Conservation (phyloP, 2,329 filamentous ascomycete species). For the Beauveria varroae region DNA sequence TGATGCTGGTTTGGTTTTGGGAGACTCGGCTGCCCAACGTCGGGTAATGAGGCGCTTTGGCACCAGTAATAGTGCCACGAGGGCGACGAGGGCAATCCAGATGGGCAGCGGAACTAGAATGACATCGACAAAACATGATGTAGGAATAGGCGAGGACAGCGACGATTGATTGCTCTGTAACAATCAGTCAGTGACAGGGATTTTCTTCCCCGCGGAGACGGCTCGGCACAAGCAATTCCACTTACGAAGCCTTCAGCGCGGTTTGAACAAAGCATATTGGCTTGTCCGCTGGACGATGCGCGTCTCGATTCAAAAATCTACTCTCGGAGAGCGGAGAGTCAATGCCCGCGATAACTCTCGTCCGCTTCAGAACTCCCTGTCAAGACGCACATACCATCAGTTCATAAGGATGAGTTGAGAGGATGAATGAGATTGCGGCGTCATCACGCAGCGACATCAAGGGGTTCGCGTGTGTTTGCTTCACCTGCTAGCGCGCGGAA, state of each 20-base stretch:
- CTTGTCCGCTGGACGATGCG: neutral
- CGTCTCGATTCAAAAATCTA: neutral
- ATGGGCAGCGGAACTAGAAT: slow-evolving; percentile 8
- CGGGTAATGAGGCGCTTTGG: neutral
- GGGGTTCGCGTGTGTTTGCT: neutral
- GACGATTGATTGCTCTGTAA: neutral
- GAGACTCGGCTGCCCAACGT: neutral
- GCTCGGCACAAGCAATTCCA: neutral
- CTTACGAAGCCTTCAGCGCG: slow-evolving; percentile 10
- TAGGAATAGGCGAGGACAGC: neutral
- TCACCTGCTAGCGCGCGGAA: slow-evolving; percentile 4
- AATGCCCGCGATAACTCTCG: neutral
- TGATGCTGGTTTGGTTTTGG: neutral
- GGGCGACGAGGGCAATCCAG: slow-evolving; percentile 2
- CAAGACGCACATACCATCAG: too few species aligned
- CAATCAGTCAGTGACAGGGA: neutral
- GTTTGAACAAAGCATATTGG: slow-evolving; percentile 4
- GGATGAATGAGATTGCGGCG: neutral
- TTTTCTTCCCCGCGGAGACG: too few species aligned
- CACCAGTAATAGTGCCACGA: neutral
- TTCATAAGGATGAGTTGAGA: neutral
- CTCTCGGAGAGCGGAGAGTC: too few species aligned
- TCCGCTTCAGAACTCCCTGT: too few species aligned
- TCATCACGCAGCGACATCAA: neutral
- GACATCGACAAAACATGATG: slow-evolving; percentile 10